phyloP scores from a whole-genome alignment of 208 protist genomes.

The Crithidia fasciculata region DNA sequence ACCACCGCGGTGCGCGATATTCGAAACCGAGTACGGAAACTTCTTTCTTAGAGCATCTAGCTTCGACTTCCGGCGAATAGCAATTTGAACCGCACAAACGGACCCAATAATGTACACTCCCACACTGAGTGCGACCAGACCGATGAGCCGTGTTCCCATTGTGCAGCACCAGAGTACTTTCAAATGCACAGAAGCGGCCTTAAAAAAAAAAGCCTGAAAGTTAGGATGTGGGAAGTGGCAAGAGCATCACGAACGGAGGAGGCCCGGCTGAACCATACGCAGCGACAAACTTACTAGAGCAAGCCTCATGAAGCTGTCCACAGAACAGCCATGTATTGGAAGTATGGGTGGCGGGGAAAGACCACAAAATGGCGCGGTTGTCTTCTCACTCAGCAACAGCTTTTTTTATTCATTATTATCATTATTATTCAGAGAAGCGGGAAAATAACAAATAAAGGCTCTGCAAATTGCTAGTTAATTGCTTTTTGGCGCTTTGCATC shows the following conservation, averaged over 20 bases:
- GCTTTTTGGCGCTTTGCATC: too few relatives aligned
- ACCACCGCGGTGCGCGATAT: constrained; percentile 81
- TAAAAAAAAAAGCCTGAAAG: background rate
- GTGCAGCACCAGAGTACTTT: background rate
- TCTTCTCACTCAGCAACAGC: background rate
- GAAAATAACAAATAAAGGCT: too few relatives aligned
- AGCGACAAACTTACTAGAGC: too few relatives aligned
- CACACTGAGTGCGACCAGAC: constrained; percentile 5
- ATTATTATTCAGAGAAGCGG: background rate
- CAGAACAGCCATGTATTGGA: too few relatives aligned
- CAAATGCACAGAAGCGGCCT: too few relatives aligned
- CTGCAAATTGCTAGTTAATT: too few relatives aligned
- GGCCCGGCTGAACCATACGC: too few relatives aligned
- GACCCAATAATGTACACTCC: constrained; percentile 29
- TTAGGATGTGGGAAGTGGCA: too few relatives aligned
- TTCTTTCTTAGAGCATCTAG: constrained; percentile 45
- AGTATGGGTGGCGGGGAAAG: too few relatives aligned
- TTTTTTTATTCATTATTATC: background rate
- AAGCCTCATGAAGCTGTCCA: too few relatives aligned
- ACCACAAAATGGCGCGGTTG: background rate
- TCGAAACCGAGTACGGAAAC: constrained; percentile 66
- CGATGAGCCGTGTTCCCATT: constrained; percentile 9
- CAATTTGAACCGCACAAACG: constrained; percentile 24
- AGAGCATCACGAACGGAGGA: too few relatives aligned
- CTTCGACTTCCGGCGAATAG: constrained; percentile 23